Conservation (phyloP, 495 filamentous ascomycete genomes). For the Chaetomidium leptoderma region DNA sequence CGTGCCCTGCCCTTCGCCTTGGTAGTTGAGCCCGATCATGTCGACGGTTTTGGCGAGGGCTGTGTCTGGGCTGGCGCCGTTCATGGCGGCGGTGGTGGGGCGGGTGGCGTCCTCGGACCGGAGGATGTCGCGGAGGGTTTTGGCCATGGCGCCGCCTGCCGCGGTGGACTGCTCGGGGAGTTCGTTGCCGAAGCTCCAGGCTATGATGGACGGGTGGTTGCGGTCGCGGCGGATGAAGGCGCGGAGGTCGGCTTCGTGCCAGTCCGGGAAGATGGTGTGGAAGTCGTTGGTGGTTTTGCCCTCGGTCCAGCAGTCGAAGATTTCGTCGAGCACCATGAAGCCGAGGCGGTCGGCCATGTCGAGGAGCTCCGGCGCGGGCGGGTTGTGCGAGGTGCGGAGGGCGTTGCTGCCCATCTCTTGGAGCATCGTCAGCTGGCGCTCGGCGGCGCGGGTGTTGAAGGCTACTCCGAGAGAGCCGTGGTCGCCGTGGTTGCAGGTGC, state of each 20-base stretch:
- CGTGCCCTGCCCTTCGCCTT: conserved; percentile 43
- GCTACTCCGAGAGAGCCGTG: conserved; percentile 44
- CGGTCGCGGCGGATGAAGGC: conserved; percentile 46
- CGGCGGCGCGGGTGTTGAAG: conserved; percentile 42
- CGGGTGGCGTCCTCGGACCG: conserved; percentile 41
- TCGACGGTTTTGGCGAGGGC: conserved; percentile 37
- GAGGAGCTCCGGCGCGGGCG: conserved; percentile 51
- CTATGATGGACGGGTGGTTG: conserved; percentile 50
- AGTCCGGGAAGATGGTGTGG: conserved; percentile 44
- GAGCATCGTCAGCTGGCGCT: conserved; percentile 44
- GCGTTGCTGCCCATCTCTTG: conserved; percentile 48
- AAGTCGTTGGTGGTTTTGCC: conserved; percentile 45
- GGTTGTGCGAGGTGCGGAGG: conserved; percentile 49
- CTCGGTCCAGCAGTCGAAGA: conserved; percentile 45
- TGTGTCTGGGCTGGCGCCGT: conserved; percentile 31
- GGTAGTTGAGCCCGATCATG: conserved; percentile 48
- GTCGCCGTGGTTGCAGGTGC: conserved; percentile 48
- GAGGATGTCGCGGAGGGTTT: conserved; percentile 35
- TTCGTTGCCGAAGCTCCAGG: conserved; percentile 50
- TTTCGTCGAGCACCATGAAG: conserved; percentile 53
- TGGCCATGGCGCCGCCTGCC: conserved; percentile 28
- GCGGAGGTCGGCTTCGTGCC: conserved; percentile 47
- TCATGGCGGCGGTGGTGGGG: conserved; percentile 39
- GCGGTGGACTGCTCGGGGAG: conserved; percentile 37
- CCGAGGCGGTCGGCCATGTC: conserved; percentile 55